Conservation (phyloP, 257 asterid genomes). For the Penstemon davidsonii region DNA sequence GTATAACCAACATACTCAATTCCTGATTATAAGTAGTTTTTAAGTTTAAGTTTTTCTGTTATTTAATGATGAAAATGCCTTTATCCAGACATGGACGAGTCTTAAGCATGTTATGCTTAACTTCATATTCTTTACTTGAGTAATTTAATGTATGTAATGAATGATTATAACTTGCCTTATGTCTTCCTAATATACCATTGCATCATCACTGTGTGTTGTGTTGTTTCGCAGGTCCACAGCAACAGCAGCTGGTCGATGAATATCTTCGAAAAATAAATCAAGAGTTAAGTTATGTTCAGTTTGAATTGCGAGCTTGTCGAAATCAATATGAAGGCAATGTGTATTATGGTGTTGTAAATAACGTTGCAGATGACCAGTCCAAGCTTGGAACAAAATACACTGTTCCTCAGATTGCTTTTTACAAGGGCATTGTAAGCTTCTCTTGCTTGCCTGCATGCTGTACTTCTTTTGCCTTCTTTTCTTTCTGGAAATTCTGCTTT, state of each 20-base stretch:
- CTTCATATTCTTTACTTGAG: too few species aligned
- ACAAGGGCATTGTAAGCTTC: conserved; percentile 79
- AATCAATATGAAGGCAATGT: conserved; percentile 72
- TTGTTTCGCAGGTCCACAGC: conserved; percentile 43
- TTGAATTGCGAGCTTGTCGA: conserved; percentile 78
- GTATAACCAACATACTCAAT: too few species aligned
- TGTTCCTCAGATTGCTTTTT: conserved; percentile 88
- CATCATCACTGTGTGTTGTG: conserved; percentile 2
- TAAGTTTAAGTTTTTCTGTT: too few species aligned
- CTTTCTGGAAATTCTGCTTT: conserved; percentile 2
- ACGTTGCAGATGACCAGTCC: conserved; percentile 75
- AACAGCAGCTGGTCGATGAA: conserved; percentile 50
- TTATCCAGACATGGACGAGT: too few species aligned
- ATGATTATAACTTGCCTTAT: too few species aligned
- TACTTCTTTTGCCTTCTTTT: not conserved
- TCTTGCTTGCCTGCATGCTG: conserved; percentile 10
- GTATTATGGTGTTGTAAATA: conserved; percentile 87
- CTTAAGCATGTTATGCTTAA: too few species aligned
- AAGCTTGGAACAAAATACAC: conserved; percentile 86
- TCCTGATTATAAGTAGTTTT: too few species aligned
- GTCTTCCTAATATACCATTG: too few species aligned
- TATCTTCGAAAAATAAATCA: conserved; percentile 65
- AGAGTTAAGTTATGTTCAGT: conserved; percentile 63
- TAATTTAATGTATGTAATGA: too few species aligned
- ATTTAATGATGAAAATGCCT: too few species aligned